A percentile compares a stretch with the other conserved stretches of the same genome.
phyloP scores from a whole-genome alignment of 768 basidiomycete genomes.

The Lentinula aciculospora region DNA sequence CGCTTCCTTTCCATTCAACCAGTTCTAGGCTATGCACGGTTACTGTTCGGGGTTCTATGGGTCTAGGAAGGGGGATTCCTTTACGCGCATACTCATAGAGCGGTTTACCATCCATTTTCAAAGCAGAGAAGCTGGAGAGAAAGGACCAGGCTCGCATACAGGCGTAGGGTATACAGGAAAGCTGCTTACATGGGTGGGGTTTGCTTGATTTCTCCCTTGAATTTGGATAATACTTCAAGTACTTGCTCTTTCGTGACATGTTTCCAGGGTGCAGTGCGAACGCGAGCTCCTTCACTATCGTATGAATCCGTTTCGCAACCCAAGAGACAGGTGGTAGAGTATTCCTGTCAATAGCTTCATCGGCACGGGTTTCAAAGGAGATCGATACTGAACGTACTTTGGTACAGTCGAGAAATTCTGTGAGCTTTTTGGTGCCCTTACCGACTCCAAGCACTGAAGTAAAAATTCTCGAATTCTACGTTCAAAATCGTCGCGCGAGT shows the following conservation, averaged over 20 bases:
- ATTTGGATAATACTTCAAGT: conserved; percentile 60
- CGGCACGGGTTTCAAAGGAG: not conserved
- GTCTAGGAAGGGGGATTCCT: conserved; percentile 86
- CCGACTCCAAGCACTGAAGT: conserved; percentile 80
- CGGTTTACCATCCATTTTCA: conserved; percentile 97
- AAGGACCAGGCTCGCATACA: not conserved
- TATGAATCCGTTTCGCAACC: conserved; percentile 95
- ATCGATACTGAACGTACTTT: conserved; percentile 54
- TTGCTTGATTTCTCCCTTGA: conserved; percentile 86
- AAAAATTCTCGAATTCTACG: conserved; percentile 6
- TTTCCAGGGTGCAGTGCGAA: conserved; percentile 72
- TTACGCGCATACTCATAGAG: conserved; percentile 93
- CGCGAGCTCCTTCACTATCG: conserved; percentile 82
- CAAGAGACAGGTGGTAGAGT: conserved; percentile 82
- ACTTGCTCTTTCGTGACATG: conserved; percentile 80
- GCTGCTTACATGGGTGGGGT: conserved; percentile 80
- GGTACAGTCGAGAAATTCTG: conserved; percentile 78
- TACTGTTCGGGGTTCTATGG: conserved; percentile 84
- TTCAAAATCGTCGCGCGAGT: no score
- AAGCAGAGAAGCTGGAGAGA: conserved; percentile 80
- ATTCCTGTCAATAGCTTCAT: conserved; percentile 54
- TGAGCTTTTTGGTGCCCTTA: conserved; percentile 83
- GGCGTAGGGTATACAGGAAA: not conserved
- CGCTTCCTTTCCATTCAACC: conserved; percentile 66
- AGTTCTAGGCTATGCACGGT: conserved; percentile 80